Base-by-base conservation (phyloP, 208 protist genomes). In the Trypanosoma lewisi region DNA sequence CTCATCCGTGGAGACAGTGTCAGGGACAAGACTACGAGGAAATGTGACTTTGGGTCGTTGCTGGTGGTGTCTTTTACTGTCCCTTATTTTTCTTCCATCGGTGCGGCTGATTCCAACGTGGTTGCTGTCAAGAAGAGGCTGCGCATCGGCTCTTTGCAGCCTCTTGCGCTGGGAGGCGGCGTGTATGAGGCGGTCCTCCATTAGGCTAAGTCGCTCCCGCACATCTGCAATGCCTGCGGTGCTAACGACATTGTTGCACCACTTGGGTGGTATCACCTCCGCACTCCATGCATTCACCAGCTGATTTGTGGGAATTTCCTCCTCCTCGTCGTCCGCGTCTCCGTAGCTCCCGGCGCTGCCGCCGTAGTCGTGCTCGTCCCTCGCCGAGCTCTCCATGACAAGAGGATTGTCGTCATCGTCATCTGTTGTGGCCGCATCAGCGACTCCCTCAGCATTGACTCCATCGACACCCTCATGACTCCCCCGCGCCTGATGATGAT, bases 281-380 rank as follows among this genome's bases (percentile, higher is more conserved):
- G 58, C 67, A 31, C 39, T 73, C 67, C 67, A 73, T 17, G 59
- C 67, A 28, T 59, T 31, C n/a, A 73, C 67, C 12, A 73, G 51
- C 37, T 67, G 53, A 8, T 30, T 67, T 3, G 60, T 73, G 42
- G 67, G 59, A 44, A 73, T 73, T 37, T 63, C 53, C 33, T 63
- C 53, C 31, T 60, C 57, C 52, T 64, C 65, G 0, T 61, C 67
- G 33, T 67, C 67, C 2, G 44, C 12, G 17, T 67, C 67, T 12
- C 50, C 60, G 28, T 67, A 66, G 39, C 67, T 73, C 0, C 60
- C 60, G 1, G 23, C 33, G 19, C 58, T 65, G 2, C 34, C 51
- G 1, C 44, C 60, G 34, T 64, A 56, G 2, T 71, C 56, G 17
- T 60, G 39, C 33, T 61, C 63, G 2, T 21, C 53, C 56, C 50